These are phyloP conservation scores for Chalciporus piperatus DNA, from an alignment of 768 basidiomycete genomes.

Conservation along the genomic window DNA sequence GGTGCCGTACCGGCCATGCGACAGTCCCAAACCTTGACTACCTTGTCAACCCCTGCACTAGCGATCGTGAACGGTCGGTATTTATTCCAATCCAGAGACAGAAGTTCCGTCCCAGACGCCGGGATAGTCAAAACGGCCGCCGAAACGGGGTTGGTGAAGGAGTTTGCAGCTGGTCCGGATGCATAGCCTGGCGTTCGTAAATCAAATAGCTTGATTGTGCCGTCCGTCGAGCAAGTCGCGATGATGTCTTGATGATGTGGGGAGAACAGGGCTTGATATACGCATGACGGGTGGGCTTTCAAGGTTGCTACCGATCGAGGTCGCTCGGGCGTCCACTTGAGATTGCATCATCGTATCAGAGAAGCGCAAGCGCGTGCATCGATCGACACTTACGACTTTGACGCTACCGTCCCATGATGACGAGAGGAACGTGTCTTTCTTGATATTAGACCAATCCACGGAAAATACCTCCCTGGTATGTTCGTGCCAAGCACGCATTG, in stretches of 20 bases:
- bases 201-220: constrained; percentile 82
- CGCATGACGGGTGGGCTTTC: constrained; percentile 79
- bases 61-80: constrained; percentile 78
- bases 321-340: constrained; percentile 84
- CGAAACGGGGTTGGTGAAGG: constrained; percentile 65
- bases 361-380: neutral
- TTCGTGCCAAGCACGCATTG: constrained; percentile 91
- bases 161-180: constrained; percentile 46
- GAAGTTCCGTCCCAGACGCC: constrained; percentile 73
- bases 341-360: neutral
- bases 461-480: constrained; percentile 91
- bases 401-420: constrained; percentile 91
- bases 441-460: constrained; percentile 93
- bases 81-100: constrained; percentile 91
- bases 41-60: constrained; percentile 76
- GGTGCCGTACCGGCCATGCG: constrained; percentile 71
- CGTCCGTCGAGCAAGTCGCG: constrained; percentile 85
- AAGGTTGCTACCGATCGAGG: constrained; percentile 78
- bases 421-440: constrained; percentile 84
- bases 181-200: constrained; percentile 62
- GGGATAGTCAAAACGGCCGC: constrained; percentile 75
- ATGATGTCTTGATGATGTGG: constrained; percentile 84
- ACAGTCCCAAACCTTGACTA: constrained; percentile 80
- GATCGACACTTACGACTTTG: constrained; percentile 64
- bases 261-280: constrained; percentile 90